phyloP scores from a whole-genome alignment of 1,284 basidiomycete species.

The Pyrrhoderma noxium region DNA sequence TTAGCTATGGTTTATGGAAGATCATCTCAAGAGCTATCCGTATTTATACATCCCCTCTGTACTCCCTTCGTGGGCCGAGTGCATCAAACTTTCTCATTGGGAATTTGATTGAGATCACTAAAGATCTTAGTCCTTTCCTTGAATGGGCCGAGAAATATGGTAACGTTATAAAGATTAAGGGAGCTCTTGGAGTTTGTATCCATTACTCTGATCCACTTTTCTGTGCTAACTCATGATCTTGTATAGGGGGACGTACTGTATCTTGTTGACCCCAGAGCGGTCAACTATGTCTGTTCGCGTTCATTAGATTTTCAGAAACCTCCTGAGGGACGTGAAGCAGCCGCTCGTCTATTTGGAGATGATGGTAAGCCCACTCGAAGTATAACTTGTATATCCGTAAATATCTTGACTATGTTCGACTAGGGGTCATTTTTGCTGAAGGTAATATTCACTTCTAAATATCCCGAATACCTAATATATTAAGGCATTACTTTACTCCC shows the following conservation, averaged over 20 bases:
- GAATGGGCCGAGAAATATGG: constrained; percentile 23
- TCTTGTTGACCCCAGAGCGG: constrained; percentile 41
- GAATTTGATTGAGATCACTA: constrained; percentile 37
- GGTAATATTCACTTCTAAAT: constrained; percentile 3
- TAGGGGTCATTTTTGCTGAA: constrained; percentile 11
- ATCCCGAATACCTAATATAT: neutral
- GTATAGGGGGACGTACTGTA: constrained; percentile 34
- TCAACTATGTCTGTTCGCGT: constrained; percentile 44
- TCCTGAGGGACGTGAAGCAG: constrained; percentile 25
- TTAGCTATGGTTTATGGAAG: too few relatives aligned
- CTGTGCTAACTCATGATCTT: neutral
- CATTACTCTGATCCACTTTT: neutral
- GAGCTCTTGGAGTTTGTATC: constrained; percentile 14
- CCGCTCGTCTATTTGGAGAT: too few relatives aligned
- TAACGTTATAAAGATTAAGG: constrained; percentile 16
- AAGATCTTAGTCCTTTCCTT: neutral
- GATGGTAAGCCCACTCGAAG: too few relatives aligned
- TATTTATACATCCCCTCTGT: constrained; percentile 31
- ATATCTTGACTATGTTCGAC: too few relatives aligned
- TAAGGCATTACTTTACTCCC: neutral
- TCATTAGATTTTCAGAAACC: constrained; percentile 42
- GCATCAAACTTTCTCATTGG: constrained; percentile 45
- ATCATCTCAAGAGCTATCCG: too few relatives aligned
- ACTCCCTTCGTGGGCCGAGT: constrained; percentile 43
- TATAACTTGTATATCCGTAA: too few relatives aligned